A percentile compares a stretch with the other conserved stretches of the same genome.
These are phyloP conservation scores for Blattamonas nauphoetae DNA, from an alignment of 78 protist species.

Conservation along the genomic window DNA sequence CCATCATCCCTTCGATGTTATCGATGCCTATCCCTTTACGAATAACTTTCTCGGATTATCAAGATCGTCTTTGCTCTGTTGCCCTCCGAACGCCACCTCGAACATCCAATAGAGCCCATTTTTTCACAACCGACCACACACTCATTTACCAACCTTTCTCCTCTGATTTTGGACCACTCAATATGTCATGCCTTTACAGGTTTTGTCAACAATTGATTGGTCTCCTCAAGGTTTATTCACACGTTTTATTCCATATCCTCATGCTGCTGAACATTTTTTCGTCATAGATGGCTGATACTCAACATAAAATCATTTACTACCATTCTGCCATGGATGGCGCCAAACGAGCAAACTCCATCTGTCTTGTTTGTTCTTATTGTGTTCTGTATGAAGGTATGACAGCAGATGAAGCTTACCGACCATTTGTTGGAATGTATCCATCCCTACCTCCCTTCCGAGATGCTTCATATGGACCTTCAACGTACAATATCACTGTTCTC, in stretches of 20 bases:
- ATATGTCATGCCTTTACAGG: conserved; percentile 24
- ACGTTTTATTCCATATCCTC: no score
- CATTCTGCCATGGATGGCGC: not conserved
- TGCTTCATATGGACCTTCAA: conserved; percentile 47
- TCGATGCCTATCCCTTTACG: no score
- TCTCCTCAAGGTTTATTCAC: no score
- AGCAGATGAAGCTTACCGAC: conserved; percentile 30
- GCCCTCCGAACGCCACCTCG: no score
- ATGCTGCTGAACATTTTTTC: not conserved
- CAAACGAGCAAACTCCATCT: conserved; percentile 14
- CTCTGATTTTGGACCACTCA: conserved; percentile 73
- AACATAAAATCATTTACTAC: not conserved
- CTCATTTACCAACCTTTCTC: conserved; percentile 56
- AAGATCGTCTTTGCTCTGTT: no score
- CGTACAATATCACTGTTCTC: conserved; percentile 34
- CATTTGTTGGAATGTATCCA: conserved; percentile 12
- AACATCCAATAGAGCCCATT: no score
- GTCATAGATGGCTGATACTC: not conserved
- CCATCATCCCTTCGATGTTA: no score
- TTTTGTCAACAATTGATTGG: conserved; percentile 29
- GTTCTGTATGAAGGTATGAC: not conserved
- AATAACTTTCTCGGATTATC: no score
- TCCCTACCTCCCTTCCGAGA: conserved; percentile 63
- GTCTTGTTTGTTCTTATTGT: not conserved
- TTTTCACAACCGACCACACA: conserved; percentile 27